Evolutionary conservation across 106 monocot species (phyloP).

Genomic region (Acanthochlamys bracteata): DNA sequence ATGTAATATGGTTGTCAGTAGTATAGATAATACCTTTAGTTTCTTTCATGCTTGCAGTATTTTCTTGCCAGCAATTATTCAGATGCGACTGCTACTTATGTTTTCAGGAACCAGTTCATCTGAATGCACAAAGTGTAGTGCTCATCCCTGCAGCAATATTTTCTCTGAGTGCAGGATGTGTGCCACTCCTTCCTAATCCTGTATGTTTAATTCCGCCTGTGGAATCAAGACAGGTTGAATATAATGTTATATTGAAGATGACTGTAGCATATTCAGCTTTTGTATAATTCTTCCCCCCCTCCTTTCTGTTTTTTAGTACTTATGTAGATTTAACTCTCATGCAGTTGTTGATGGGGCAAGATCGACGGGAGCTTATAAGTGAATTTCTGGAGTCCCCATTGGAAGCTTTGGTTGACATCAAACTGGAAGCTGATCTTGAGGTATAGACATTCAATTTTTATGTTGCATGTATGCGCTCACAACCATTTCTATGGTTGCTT

Average conservation of each 20-base stretch:
- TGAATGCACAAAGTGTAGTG: slow-evolving; percentile 31
- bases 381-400: slow-evolving; percentile 48
- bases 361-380: slow-evolving; percentile 8
- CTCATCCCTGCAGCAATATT: slow-evolving; percentile 58
- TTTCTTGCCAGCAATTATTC: too few relatives aligned
- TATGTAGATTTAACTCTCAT: too few relatives aligned
- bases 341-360: slow-evolving; percentile 13
- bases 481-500: too few relatives aligned
- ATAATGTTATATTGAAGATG: slow-evolving; percentile 27
- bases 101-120: slow-evolving; percentile 47
- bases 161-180: slow-evolving; percentile 66
- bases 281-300: too few relatives aligned
- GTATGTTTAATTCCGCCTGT: slow-evolving; percentile 4
- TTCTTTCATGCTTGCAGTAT: too few relatives aligned
- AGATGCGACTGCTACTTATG: too few relatives aligned
- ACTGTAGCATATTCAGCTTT: too few relatives aligned
- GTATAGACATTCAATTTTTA: too few relatives aligned
- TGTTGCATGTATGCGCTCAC: too few relatives aligned
- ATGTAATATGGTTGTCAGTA: too few relatives aligned
- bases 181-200: slow-evolving; percentile 26
- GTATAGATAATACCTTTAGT: too few relatives aligned
- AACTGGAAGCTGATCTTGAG: slow-evolving; percentile 19
- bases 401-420: slow-evolving; percentile 50
- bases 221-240: neutral
- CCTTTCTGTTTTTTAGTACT: too few relatives aligned